Conservation (phyloP, 2,329 filamentous ascomycete species). For the Byssothecium circinans region DNA sequence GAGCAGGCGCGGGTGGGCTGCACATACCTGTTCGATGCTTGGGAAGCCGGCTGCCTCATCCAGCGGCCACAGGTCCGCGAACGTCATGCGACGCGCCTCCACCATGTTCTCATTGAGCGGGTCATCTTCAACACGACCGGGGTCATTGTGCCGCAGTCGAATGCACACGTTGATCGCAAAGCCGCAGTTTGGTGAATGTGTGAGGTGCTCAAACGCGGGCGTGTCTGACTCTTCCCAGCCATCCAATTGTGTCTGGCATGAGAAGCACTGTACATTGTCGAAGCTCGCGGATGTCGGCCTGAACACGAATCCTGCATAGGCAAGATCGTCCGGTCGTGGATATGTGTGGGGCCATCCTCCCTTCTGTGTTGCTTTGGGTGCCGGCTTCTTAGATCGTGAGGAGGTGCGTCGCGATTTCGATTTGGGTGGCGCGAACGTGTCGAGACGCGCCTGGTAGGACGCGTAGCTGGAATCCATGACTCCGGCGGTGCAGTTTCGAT, state of each 20-base stretch:
- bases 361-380: conserved; percentile 29
- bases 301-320: conserved; percentile 89
- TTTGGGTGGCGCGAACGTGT: conserved; percentile 71
- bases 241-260: conserved; percentile 80
- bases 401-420: conserved; percentile 71
- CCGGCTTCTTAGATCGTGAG: conserved; percentile 59
- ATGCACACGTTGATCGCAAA: conserved; percentile 71
- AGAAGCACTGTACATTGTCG: conserved; percentile 89
- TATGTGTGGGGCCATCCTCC: conserved; percentile 74
- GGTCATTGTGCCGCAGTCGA: conserved; percentile 58
- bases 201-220: conserved; percentile 81
- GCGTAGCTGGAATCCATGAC: conserved; percentile 48
- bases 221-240: conserved; percentile 90
- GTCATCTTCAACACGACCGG: conserved; percentile 68
- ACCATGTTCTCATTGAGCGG: conserved; percentile 72
- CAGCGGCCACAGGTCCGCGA: conserved; percentile 84
- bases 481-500: conserved; percentile 1
- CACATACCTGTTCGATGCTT: conserved; percentile 66
- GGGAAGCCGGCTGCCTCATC: conserved; percentile 53
- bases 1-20: conserved; percentile 54
- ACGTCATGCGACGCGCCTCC: conserved; percentile 79
- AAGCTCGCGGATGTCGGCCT: conserved; percentile 71
- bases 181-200: conserved; percentile 78
- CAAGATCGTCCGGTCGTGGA: conserved; percentile 72
- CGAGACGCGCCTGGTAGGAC: conserved; percentile 74